phyloP scores from a whole-genome alignment of 2,329 filamentous ascomycete species.

The Claviceps humidiphila region DNA sequence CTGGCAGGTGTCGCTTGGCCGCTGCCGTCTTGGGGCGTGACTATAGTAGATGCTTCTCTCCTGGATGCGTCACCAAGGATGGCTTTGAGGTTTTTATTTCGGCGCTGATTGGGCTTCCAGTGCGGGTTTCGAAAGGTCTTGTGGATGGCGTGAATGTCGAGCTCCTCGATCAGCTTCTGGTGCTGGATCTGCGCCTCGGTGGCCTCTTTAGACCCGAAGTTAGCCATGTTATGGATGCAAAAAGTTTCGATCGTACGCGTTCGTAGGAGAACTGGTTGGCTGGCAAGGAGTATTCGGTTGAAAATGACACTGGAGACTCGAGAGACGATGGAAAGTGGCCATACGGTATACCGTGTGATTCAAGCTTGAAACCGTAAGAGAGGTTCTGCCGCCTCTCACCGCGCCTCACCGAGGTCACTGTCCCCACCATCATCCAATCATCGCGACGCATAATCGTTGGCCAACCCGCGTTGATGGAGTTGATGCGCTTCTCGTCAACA shows the following conservation, averaged over 20 bases:
- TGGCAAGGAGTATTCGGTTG: not conserved
- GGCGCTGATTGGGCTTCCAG: conserved; percentile 87
- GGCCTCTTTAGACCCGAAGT: conserved; percentile 37
- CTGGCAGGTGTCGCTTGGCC: conserved; percentile 55
- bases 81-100: conserved; percentile 98
- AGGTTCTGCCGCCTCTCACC: conserved; percentile 23
- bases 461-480: not conserved
- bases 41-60: conserved; percentile 77
- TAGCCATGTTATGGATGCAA: not conserved
- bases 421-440: not conserved
- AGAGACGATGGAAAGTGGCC: not conserved
- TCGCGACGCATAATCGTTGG: not conserved
- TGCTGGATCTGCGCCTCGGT: conserved; percentile 68
- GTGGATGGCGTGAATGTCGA: conserved; percentile 76
- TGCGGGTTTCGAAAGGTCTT: conserved; percentile 82
- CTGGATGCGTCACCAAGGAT: conserved; percentile 81
- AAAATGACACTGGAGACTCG: not conserved
- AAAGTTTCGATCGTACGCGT: not conserved
- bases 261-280: not conserved
- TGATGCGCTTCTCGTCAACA: not conserved
- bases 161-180: conserved; percentile 72
- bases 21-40: conserved; percentile 62
- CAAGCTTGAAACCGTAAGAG: not conserved
- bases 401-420: conserved; percentile 9
- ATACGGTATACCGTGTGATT: not conserved